Conservation (phyloP, 2,329 filamentous ascomycete genomes). For the Dactylellina cionopaga region DNA sequence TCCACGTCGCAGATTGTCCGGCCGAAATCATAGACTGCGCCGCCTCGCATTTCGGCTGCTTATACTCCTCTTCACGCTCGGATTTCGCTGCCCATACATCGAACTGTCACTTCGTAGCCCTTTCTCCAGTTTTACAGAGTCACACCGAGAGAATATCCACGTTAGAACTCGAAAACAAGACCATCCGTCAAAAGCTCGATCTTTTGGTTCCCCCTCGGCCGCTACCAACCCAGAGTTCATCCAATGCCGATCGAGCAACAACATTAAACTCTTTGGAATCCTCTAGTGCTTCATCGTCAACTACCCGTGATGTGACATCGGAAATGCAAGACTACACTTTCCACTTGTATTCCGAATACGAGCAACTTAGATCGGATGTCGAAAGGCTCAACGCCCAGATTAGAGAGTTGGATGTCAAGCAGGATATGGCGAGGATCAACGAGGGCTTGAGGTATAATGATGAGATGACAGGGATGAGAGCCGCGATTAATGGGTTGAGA, state of each 20-base stretch:
- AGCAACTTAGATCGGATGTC: constrained; percentile 56
- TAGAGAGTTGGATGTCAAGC: constrained; percentile 56
- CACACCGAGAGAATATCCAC: constrained; percentile 53
- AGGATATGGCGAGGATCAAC: constrained; percentile 55
- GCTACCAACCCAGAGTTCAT: constrained; percentile 25
- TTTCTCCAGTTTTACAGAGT: constrained; percentile 54
- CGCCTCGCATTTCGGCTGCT: constrained; percentile 55
- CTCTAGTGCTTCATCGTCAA: not conserved
- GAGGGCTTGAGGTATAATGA: constrained; percentile 57
- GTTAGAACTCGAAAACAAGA: constrained; percentile 56
- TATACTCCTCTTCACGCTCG: constrained; percentile 51
- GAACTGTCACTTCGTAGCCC: constrained; percentile 55
- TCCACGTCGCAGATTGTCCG: constrained; percentile 53
- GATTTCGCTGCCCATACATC: constrained; percentile 52
- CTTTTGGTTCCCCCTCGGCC: constrained; percentile 49
- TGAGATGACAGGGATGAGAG: constrained; percentile 57
- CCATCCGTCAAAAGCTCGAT: constrained; percentile 55
- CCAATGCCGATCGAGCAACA: constrained; percentile 1
- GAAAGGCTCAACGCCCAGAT: constrained; percentile 55
- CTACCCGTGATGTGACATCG: constrained; percentile 30
- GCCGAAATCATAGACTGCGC: constrained; percentile 54
- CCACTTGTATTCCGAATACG: constrained; percentile 56
- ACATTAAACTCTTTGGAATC: constrained; percentile 7
- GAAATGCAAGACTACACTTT: constrained; percentile 56
- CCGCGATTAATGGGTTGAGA: constrained; percentile 56